Conservation (phyloP, 1,139 yeast species). For the Lizanozyma gosingica region DNA sequence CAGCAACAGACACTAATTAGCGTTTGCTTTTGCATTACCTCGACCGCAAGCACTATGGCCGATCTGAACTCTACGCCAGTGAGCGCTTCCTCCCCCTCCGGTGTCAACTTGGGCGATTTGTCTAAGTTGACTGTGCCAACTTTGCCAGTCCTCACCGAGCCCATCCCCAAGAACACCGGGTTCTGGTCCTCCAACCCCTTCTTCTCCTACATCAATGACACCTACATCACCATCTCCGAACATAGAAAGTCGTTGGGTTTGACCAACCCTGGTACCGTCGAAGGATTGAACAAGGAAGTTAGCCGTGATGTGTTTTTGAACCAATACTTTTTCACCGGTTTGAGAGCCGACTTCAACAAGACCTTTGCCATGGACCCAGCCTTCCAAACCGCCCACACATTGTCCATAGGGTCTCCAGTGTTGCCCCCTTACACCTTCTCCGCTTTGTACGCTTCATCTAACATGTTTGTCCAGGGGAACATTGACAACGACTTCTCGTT, state of each 20-base stretch:
- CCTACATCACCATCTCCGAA: slow-evolving; percentile 60
- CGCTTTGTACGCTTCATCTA: slow-evolving; percentile 84
- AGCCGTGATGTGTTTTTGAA: slow-evolving; percentile 84
- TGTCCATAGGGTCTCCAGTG: slow-evolving; percentile 78
- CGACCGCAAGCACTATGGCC: slow-evolving; percentile 4
- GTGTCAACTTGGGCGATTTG: slow-evolving; percentile 34
- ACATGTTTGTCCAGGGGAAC: slow-evolving; percentile 82
- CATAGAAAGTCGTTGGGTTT: slow-evolving; percentile 80
- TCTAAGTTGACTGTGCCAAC: slow-evolving; percentile 47
- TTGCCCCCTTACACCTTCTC: slow-evolving; percentile 90
- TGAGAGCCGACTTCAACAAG: slow-evolving; percentile 94
- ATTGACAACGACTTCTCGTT: slow-evolving; percentile 79
- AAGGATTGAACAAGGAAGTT: slow-evolving; percentile 89
- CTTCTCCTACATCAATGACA: slow-evolving; percentile 71
- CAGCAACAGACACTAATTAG: too few species aligned
- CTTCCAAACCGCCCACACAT: slow-evolving; percentile 94
- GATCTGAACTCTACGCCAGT: slow-evolving; percentile 18
- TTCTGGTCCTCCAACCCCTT: slow-evolving; percentile 86
- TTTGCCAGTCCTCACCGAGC: slow-evolving; percentile 47
- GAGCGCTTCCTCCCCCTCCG: slow-evolving; percentile 9
- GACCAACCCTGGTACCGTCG: slow-evolving; percentile 90
- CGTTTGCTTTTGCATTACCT: not conserved
- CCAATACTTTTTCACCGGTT: slow-evolving; percentile 90
- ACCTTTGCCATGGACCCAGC: slow-evolving; percentile 88
- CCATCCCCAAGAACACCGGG: slow-evolving; percentile 36